These are phyloP conservation scores for Aspergillus udagawae DNA, from an alignment of 2,329 filamentous ascomycete genomes.

Conservation along the genomic window DNA sequence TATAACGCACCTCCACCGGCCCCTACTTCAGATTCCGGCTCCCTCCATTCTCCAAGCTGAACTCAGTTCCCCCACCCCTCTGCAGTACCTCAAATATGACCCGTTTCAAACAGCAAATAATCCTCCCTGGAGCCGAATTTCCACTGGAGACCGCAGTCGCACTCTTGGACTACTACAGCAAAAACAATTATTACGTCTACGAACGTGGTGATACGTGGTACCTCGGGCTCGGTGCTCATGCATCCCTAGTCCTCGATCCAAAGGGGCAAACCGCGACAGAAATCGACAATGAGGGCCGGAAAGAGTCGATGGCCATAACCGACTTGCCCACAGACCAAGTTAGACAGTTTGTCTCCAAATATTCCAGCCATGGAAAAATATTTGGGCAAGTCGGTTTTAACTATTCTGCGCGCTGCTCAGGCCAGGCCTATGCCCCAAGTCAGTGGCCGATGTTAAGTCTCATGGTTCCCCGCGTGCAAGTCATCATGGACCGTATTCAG, in stretches of 20 bases:
- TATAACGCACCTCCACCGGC: no score
- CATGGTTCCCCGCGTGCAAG: conserved; percentile 4
- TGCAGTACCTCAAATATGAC: no score
- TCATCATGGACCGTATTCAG: background rate
- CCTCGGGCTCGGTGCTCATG: conserved; percentile 6
- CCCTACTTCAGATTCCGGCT: no score
- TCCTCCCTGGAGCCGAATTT: no score
- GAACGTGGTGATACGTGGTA: conserved; percentile 9
- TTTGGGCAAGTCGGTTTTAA: conserved; percentile 16
- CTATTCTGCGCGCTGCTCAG: conserved; percentile 8
- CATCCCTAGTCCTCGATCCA: conserved; percentile 8
- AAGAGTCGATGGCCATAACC: background rate
- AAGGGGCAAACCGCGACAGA: conserved; percentile 2
- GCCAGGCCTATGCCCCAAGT: conserved; percentile 4
- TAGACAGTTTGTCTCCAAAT: conserved; percentile 3
- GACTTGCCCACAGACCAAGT: background rate
- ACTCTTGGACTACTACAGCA: no score
- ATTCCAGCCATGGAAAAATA: conserved; percentile 1
- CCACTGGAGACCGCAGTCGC: no score
- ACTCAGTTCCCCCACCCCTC: no score
- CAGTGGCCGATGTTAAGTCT: conserved; percentile 8
- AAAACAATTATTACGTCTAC: conserved; percentile 9
- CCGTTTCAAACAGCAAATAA: no score
- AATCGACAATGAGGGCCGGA: background rate
- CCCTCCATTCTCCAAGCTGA: no score